phyloP scores from a whole-genome alignment of 495 filamentous ascomycete genomes.

The Neurospora sp. region DNA sequence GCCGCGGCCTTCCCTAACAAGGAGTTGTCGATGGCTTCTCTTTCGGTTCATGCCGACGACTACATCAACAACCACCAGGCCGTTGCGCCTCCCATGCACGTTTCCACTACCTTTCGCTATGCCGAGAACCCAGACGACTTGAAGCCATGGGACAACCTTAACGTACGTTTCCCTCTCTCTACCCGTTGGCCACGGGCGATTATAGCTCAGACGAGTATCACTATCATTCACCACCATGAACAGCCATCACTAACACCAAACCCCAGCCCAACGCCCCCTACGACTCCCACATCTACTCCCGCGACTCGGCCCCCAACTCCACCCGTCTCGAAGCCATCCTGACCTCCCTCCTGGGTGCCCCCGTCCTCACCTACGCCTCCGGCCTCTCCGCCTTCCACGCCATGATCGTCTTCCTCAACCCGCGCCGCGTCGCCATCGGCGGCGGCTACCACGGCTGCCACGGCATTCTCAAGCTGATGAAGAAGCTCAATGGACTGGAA shows the following conservation, averaged over 20 bases:
- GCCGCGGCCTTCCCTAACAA: constrained; percentile 13
- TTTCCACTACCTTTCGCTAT: constrained; percentile 85
- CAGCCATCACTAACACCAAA: neutral
- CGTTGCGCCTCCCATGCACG: constrained; percentile 77
- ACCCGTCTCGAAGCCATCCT: constrained; percentile 80
- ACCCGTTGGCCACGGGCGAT: too few relatives aligned
- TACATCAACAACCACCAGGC: constrained; percentile 57
- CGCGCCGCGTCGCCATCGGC: constrained; percentile 65
- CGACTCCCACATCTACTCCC: constrained; percentile 66
- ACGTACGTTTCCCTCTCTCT: constrained; percentile 22
- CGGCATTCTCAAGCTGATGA: constrained; percentile 62
- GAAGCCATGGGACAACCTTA: constrained; percentile 32
- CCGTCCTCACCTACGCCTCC: constrained; percentile 65
- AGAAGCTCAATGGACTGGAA: constrained; percentile 58
- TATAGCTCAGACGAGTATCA: too few relatives aligned
- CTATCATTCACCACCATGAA: too few relatives aligned
- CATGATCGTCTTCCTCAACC: constrained; percentile 65
- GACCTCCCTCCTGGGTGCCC: constrained; percentile 56
- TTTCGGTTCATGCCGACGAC: constrained; percentile 82
- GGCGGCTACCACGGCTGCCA: constrained; percentile 91
- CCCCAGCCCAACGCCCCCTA: constrained; percentile 27
- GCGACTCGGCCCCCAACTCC: constrained; percentile 60
- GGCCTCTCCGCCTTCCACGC: constrained; percentile 85
- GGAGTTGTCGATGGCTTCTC: constrained; percentile 49
- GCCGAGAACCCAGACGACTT: constrained; percentile 54